phyloP scores from a whole-genome alignment of 2,329 filamentous ascomycete species.

The Nigrospora sphaerica region DNA sequence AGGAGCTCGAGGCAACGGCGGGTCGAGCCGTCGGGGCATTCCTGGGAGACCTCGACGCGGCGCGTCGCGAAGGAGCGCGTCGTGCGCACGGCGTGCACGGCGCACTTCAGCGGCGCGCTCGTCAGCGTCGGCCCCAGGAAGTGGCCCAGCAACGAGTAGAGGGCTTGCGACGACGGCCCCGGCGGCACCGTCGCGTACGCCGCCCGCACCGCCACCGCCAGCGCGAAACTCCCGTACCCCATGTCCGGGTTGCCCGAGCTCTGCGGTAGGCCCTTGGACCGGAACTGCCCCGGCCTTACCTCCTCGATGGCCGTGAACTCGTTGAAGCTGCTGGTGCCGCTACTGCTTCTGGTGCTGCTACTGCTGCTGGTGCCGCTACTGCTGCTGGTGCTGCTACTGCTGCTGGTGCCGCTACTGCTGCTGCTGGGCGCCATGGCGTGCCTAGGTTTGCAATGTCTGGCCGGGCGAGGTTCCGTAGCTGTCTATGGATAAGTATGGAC shows the following conservation, averaged over 20 bases:
- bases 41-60: conserved; percentile 35
- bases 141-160: conserved; percentile 39
- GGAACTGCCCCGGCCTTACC: conserved; percentile 5
- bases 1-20: conserved; percentile 34
- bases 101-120: conserved; percentile 27
- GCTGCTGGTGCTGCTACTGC: no score
- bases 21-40: conserved; percentile 23
- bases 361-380: no score
- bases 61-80: conserved; percentile 41
- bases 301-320: conserved; percentile 6
- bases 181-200: conserved; percentile 29
- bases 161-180: no score
- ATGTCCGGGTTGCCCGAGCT: conserved; percentile 8
- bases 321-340: background rate
- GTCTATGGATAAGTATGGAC: no score
- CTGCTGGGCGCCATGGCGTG: no score
- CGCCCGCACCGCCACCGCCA: conserved; percentile 31
- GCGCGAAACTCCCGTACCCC: conserved; percentile 14
- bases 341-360: no score
- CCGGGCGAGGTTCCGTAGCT: no score
- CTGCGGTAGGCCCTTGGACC: conserved; percentile 3
- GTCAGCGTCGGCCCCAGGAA: conserved; percentile 37
- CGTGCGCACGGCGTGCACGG: conserved; percentile 29
- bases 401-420: no score
- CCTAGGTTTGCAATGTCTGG: no score